phyloP scores from a whole-genome alignment of 2,329 filamentous ascomycete genomes.

The Penicillium psychrosexuale region DNA sequence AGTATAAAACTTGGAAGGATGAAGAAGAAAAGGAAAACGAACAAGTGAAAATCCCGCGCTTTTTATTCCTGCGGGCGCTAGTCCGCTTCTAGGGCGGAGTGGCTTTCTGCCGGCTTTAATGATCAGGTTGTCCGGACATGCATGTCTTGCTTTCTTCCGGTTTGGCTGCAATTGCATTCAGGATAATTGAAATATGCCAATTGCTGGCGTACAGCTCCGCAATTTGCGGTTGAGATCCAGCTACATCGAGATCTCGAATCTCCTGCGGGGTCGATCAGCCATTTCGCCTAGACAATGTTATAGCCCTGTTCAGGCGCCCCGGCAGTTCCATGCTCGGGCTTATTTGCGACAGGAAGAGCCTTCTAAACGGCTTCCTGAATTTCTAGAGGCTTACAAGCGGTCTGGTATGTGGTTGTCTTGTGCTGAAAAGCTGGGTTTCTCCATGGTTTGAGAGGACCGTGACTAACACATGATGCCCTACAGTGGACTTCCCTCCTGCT shows the following conservation, averaged over 20 bases:
- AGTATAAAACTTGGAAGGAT: constrained; percentile 99
- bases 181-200: constrained; percentile 5
- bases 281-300: constrained; percentile 8
- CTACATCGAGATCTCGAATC: constrained; percentile 34
- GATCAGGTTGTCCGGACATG: neutral
- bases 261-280: constrained; percentile 26
- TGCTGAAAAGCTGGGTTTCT: no score
- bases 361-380: constrained; percentile 18
- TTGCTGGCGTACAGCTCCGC: constrained; percentile 6
- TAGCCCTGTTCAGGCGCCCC: constrained; percentile 1
- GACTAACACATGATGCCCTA: constrained; percentile 12
- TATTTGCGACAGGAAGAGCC: constrained; percentile 22
- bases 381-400: constrained; percentile 46
- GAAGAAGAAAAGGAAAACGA: constrained; percentile 59
- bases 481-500: constrained; percentile 49
- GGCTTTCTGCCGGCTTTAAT: constrained; percentile 10
- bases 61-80: constrained; percentile 29
- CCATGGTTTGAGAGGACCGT: neutral
- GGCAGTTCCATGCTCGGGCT: constrained; percentile 24
- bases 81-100: constrained; percentile 21
- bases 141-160: neutral
- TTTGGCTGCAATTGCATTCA: neutral
- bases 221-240: constrained; percentile 1
- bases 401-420: constrained; percentile 35
- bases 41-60: constrained; percentile 19